Evolutionary conservation across 768 basidiomycete genomes (phyloP), one percentile per base, ranked within the genome.

Genomic region (Dictyophora rubrovolvata): DNA sequence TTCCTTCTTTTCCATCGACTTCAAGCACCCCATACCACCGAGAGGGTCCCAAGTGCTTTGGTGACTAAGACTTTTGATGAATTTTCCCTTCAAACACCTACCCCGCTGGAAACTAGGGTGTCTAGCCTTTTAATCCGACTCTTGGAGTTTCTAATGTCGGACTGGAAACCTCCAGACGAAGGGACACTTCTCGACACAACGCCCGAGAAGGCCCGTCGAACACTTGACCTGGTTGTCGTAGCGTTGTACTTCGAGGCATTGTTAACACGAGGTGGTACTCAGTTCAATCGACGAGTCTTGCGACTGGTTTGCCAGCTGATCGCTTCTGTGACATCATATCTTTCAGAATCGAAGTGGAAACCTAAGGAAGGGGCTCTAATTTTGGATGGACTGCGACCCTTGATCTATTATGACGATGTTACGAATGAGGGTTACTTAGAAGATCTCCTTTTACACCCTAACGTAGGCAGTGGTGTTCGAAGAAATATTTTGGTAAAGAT

Each of bases 161-260:
- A 81, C 47, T 82, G 81, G 81, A 79, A 81, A 47, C 50, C 60
- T 5, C 23, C 67, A 22, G 70, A 69, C 20, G 71, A 72, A 14
- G 65, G 58, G 7, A 63, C 63, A 28, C 61, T 64, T 12, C n/a
- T 52, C 18, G 73, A 74, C 60, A 75, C 77, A 21, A 81, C 79
- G 7, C 81, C 80, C 0, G 89, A 89, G 67, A 77, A 75, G 50
- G 77, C 85, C 4, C 82, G 91, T 20, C 75, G 78, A 33, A 75
- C 80, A 4, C 65, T 96, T 55, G 93, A 97, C 67, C 69, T 86
- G 33, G 81, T 83, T 5, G 74, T 90, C 8, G 72, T 75, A 1
- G 79, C 84, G 2, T 70, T 96, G 1, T 74, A 75, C 36, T 94
- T 89, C 65, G 86, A 93, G 67, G 79, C 81, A 2, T 64, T 81